phyloP scores from a whole-genome alignment of 2,329 filamentous ascomycete genomes.

The Beauveria brongniartii region DNA sequence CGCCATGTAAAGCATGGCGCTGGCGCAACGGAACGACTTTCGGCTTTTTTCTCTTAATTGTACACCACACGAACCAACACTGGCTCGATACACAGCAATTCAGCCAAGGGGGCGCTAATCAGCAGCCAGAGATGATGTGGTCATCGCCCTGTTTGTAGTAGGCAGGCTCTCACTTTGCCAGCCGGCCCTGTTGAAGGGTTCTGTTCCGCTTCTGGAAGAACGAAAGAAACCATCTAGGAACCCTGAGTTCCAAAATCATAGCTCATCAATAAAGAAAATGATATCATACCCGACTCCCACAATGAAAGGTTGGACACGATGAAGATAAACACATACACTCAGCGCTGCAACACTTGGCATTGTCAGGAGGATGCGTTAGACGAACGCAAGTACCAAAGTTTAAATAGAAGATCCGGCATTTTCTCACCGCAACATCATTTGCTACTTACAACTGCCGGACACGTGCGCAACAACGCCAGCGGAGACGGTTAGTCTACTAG shows the following conservation, averaged over 20 bases:
- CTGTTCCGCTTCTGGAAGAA: neutral
- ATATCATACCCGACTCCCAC: neutral
- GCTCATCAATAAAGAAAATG: slow-evolving; percentile 1
- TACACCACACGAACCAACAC: neutral
- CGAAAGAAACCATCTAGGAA: neutral
- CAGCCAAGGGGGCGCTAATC: neutral
- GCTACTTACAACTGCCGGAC: slow-evolving; percentile 2
- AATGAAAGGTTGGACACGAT: neutral
- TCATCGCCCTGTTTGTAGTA: neutral
- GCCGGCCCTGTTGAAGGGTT: neutral
- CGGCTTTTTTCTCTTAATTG: neutral
- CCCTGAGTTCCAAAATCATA: neutral
- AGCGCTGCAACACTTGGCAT: neutral
- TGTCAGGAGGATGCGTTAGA: neutral
- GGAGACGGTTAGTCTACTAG: slow-evolving; percentile 4
- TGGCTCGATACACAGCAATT: neutral
- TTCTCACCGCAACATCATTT: neutral
- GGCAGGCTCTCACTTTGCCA: neutral
- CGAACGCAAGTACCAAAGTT: neutral
- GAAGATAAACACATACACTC: neutral
- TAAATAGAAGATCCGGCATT: neutral
- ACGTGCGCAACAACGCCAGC: slow-evolving; percentile 4
- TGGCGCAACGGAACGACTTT: neutral
- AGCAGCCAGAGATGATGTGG: neutral
- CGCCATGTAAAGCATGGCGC: neutral